Percentiles rank a stretch among this genome's conserved stretches.
These are phyloP conservation scores for Lentinula novae-zelandiae DNA, from an alignment of 1,284 basidiomycete genomes.

Conservation along the genomic window DNA sequence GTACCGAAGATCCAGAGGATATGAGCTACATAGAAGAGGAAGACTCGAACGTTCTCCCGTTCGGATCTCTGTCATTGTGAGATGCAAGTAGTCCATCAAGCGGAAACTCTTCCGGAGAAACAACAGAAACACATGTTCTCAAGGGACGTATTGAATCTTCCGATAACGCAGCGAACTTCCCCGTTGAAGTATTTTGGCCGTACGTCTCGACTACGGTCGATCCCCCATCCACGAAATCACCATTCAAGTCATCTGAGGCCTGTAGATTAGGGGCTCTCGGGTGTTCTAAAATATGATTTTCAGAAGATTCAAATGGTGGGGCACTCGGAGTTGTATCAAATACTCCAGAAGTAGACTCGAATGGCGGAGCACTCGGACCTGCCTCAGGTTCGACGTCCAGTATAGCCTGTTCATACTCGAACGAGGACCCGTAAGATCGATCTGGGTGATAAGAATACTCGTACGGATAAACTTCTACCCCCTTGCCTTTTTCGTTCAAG, in stretches of 20 bases:
- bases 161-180: background rate
- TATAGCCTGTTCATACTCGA: conserved; percentile 32
- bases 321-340: conserved; percentile 17
- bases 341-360: conserved; percentile 26
- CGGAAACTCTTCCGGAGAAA: background rate
- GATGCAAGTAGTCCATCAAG: background rate
- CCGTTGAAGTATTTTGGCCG: background rate
- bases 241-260: background rate
- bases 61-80: background rate
- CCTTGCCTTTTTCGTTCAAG: conserved; percentile 35
- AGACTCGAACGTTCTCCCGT: background rate
- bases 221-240: background rate
- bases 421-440: conserved; percentile 18
- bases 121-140: background rate
- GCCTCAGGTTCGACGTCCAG: conserved; percentile 29
- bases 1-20: background rate
- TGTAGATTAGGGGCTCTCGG: background rate
- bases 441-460: conserved; percentile 17
- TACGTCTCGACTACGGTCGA: background rate
- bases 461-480: conserved; percentile 32
- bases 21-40: background rate
- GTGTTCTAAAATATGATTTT: background rate
- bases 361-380: conserved; percentile 42
- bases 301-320: conserved; percentile 19
- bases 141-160: background rate